Conservation (phyloP, 164 flowering plant species). For the Pachysandra terminalis region DNA sequence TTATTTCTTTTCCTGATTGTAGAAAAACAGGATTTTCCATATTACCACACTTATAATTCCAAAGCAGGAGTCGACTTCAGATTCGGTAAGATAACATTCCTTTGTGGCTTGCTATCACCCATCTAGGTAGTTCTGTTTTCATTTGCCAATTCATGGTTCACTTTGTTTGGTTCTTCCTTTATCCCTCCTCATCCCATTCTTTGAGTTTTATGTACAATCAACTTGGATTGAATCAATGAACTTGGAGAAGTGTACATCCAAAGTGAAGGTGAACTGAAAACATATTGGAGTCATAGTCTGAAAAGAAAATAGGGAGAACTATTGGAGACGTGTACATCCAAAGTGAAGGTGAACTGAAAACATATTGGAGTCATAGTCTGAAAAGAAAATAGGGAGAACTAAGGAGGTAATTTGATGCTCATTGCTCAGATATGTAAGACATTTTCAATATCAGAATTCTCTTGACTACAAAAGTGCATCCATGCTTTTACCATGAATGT, state of each 20-base stretch:
- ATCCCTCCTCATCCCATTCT: too few species aligned
- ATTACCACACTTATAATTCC: slow-evolving; percentile 84
- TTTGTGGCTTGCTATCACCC: background rate
- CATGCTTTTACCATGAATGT: background rate
- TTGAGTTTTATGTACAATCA: background rate
- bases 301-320: too few species aligned
- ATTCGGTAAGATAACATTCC: slow-evolving; percentile 57
- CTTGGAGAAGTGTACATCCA: background rate
- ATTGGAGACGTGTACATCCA: too few species aligned
- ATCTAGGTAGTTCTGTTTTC: background rate
- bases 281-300: background rate
- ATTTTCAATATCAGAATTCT: slow-evolving; percentile 2
- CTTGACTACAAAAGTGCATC: background rate
- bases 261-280: background rate
- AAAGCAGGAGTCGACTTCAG: slow-evolving; percentile 98
- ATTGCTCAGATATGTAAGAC: background rate
- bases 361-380: too few species aligned
- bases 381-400: background rate
- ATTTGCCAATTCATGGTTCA: background rate
- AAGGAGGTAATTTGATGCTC: background rate
- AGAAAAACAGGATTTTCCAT: slow-evolving; percentile 88
- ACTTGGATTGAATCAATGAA: background rate
- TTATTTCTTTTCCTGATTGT: slow-evolving; percentile 25
- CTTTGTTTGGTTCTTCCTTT: background rate
- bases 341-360: too few species aligned